phyloP scores from a whole-genome alignment of 2,329 filamentous ascomycete species.

The Cercospora beticola region DNA sequence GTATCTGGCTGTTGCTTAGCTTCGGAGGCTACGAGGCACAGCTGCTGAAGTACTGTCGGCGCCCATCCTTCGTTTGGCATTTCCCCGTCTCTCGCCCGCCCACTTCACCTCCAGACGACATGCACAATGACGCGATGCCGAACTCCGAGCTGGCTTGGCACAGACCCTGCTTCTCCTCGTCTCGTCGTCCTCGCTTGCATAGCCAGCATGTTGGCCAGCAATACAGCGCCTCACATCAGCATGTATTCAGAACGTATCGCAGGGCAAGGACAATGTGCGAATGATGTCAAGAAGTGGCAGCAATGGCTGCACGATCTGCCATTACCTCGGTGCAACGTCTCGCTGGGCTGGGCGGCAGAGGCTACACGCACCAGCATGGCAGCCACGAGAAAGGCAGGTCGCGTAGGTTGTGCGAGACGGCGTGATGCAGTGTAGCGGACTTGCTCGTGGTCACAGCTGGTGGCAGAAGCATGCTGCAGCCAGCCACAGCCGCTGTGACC shows the following conservation, averaged over 20 bases:
- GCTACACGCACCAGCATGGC: background rate
- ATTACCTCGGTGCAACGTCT: background rate
- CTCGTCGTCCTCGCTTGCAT: background rate
- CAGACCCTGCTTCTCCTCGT: background rate
- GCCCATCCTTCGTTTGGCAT: background rate
- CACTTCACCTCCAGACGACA: background rate
- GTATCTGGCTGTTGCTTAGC: background rate
- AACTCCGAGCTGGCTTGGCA: background rate
- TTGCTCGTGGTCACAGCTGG: background rate
- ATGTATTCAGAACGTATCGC: background rate
- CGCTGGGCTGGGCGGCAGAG: background rate
- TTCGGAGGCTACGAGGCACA: background rate
- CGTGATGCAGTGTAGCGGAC: background rate
- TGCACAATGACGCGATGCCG: background rate
- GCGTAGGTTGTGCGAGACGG: background rate
- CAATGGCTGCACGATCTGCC: background rate
- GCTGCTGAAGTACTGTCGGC: background rate
- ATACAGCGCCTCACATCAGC: background rate
- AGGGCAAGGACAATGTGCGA: background rate
- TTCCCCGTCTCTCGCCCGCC: background rate
- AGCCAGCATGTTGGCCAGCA: background rate
- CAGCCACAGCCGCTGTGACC: background rate
- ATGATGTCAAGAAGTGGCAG: background rate
- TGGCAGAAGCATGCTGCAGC: background rate
- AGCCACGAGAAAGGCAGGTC: background rate